These are phyloP conservation scores for Gracilaria domingensis DNA, from an alignment of 23 red algal species.

Conservation along the genomic window DNA sequence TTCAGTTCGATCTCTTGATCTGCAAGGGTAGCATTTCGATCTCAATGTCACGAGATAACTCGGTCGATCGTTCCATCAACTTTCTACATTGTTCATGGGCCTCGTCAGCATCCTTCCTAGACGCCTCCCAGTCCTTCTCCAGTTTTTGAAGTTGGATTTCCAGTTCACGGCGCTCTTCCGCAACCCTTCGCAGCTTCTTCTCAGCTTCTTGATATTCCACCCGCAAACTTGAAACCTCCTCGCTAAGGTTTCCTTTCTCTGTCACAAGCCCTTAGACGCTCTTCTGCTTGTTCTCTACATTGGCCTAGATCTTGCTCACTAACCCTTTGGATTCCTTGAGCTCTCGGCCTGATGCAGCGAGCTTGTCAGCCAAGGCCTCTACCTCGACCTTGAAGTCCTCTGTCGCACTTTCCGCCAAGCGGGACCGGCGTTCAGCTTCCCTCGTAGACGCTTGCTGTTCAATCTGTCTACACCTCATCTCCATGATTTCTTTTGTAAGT, in stretches of 20 bases:
- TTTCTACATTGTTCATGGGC: no score
- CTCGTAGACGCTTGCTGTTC: constrained; percentile 22
- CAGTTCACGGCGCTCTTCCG: neutral
- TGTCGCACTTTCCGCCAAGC: constrained; percentile 23
- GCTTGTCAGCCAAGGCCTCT: constrained; percentile 32
- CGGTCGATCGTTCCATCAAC: no score
- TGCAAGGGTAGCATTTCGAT: no score
- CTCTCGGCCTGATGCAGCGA: no score
- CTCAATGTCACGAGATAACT: no score
- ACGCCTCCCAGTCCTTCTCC: no score
- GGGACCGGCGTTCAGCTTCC: constrained; percentile 47
- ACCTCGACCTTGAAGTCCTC: constrained; percentile 53
- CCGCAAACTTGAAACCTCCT: neutral
- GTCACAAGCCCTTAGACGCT: no score
- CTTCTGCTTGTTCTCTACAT: no score
- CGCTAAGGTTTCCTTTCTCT: constrained; percentile 15
- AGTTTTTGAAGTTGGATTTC: neutral
- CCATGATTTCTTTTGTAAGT: constrained; percentile 36
- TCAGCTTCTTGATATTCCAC: neutral
- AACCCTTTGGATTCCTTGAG: no score
- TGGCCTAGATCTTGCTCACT: no score
- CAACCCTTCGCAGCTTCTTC: neutral
- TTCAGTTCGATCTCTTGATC: neutral
- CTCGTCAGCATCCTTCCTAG: no score
- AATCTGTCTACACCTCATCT: constrained; percentile 21